These are phyloP conservation scores for Tricholomella constricta DNA, from an alignment of 768 basidiomycete genomes.

Conservation along the genomic window DNA sequence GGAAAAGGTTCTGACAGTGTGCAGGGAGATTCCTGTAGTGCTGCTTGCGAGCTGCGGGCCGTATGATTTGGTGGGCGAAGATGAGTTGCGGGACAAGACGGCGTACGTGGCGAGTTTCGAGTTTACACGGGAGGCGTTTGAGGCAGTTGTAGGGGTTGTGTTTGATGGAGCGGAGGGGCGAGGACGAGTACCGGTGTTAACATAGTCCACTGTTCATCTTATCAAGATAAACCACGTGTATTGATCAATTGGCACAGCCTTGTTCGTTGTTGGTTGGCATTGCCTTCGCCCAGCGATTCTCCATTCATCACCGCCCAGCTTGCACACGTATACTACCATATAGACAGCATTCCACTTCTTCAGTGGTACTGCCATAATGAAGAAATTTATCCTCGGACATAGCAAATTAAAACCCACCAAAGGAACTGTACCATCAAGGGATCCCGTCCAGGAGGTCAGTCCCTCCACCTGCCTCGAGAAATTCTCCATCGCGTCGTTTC, in stretches of 20 bases:
- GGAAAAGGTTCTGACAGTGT: slow-evolving; percentile 24
- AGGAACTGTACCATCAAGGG: slow-evolving; percentile 31
- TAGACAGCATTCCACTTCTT: neutral
- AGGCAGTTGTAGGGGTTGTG: slow-evolving; percentile 45
- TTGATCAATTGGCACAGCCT: slow-evolving; percentile 8
- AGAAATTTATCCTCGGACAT: slow-evolving; percentile 55
- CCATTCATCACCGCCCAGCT: neutral
- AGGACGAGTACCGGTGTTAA: slow-evolving; percentile 6
- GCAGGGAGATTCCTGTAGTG: slow-evolving; percentile 35
- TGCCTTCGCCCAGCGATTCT: neutral
- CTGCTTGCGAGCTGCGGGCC: slow-evolving; percentile 66
- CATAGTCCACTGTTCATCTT: slow-evolving; percentile 1
- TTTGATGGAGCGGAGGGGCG: slow-evolving; percentile 32
- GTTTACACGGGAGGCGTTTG: slow-evolving; percentile 54
- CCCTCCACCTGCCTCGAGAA: neutral
- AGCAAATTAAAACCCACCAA: slow-evolving; percentile 43
- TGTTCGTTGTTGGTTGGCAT: slow-evolving; percentile 5
- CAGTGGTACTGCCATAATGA: slow-evolving; percentile 40
- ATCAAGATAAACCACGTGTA: slow-evolving; percentile 4
- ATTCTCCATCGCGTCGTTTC: neutral
- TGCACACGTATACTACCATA: neutral
- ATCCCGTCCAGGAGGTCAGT: slow-evolving; percentile 31
- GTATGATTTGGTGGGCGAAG: slow-evolving; percentile 51
- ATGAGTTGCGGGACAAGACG: slow-evolving; percentile 22
- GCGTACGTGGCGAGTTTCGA: slow-evolving; percentile 59